A percentile compares a stretch with the other conserved stretches of the same genome.
Evolutionary conservation across 345 rosid genomes (phyloP).

Genomic region (Citrus medica): DNA sequence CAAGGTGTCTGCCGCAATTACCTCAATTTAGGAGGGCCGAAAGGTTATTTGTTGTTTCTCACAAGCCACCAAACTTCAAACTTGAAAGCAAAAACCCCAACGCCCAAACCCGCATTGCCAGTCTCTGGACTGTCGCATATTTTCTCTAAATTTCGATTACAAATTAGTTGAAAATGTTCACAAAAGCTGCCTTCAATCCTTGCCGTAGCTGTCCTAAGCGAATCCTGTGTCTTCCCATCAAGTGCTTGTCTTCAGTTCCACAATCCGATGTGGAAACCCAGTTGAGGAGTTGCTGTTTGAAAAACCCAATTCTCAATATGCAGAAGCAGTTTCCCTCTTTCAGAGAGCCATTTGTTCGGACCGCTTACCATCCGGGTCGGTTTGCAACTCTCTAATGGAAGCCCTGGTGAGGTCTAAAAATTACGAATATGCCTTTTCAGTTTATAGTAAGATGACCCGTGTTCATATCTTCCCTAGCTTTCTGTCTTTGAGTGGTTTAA

Average conservation of each 20-base stretch:
- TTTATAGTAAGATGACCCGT: slow-evolving; percentile 39
- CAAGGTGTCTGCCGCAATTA: too few relatives aligned
- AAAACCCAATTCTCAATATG: slow-evolving; percentile 29
- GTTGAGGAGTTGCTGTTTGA: slow-evolving; percentile 34
- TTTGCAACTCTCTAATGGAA: slow-evolving; percentile 42
- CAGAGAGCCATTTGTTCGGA: slow-evolving; percentile 35
- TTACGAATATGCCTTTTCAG: slow-evolving; percentile 44
- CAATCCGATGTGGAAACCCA: slow-evolving; percentile 31
- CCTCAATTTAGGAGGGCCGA: too few relatives aligned
- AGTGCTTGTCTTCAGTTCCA: slow-evolving; percentile 27
- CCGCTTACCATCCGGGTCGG: slow-evolving; percentile 25
- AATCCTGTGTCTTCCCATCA: background rate
- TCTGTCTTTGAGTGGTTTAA: slow-evolving; percentile 45
- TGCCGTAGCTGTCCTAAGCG: background rate
- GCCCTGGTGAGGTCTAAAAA: slow-evolving; percentile 50
- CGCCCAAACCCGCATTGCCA: too few relatives aligned
- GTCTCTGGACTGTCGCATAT: too few relatives aligned
- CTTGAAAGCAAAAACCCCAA: too few relatives aligned
- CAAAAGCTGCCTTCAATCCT: background rate
- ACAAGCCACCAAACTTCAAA: too few relatives aligned
- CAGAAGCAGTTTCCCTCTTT: slow-evolving; percentile 41
- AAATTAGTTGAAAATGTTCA: background rate
- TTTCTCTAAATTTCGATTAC: background rate
- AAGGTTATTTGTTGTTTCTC: too few relatives aligned
- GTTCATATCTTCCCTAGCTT: slow-evolving; percentile 34